Evolutionary conservation across 208 protist species (phyloP), one percentile per base, ranked within the genome.

Genomic region (Trypanosoma vivax): DNA sequence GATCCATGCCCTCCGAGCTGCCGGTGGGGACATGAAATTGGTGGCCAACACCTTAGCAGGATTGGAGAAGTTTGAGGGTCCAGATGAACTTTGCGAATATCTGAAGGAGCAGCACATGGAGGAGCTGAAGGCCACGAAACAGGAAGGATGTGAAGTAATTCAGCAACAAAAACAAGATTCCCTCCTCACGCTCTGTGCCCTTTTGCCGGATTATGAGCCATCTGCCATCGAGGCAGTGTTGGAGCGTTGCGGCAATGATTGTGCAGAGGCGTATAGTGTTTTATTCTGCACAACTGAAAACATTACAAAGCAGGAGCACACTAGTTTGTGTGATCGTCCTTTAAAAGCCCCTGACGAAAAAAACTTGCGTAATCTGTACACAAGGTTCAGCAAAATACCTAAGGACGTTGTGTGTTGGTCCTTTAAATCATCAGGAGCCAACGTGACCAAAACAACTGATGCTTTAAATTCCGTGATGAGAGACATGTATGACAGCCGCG

Each of bases 181-280:
- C 16, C 43, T 90, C 14, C 62, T 93, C n/a, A 88, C 82, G 9
- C 73, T 93, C 0, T 65, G 72, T 40, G 48, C 59, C 18, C 66
- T 93, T 13, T 90, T 93, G 45, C 82, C 86, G 34, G 57, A 40
- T 0, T 29, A 73, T 16, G 79, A 88, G 11, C 51, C 62, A 28
- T 3, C 59, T 0, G 58, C 54, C 2, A 69, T 90, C 45, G 64
- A 83, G 62, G 76, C 72, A 25, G 79, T 81, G 3, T 60, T 90
- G 34, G 35, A 55, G 23, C 42, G 60, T 19, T 60, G 65, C 53
- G 34, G 57, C 21, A 53, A 55, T 30, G 77, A 82, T 47, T 79
- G 80, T 28, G 64, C 62, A 5, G 71, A 73, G 7, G 73, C 86
- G 9, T 93, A 90, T 55, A 63, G 49, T 27, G 55, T 56, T 24